Percentiles rank a stretch among this genome's conserved stretches.
phyloP scores from a whole-genome alignment of 371 early-diverging fungal genomes.

The Mortierella sp. region DNA sequence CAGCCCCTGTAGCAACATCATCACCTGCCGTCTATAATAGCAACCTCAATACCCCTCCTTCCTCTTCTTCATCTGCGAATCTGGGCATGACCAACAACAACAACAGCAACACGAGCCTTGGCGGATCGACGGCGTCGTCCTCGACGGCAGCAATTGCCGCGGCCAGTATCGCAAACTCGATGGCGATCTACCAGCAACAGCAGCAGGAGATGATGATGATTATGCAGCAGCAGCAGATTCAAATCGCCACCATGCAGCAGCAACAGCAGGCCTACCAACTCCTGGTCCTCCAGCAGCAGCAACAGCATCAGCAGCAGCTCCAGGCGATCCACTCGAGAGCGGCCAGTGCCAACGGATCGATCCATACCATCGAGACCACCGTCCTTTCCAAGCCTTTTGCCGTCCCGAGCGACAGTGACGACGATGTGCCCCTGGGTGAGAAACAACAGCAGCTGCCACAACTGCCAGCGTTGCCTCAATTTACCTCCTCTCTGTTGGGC shows the following conservation, averaged over 20 bases:
- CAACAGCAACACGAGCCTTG: background rate
- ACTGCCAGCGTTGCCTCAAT: constrained; percentile 19
- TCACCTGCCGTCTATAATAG: background rate
- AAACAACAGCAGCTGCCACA: constrained; percentile 27
- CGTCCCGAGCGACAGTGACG: constrained; percentile 26
- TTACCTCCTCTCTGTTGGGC: background rate
- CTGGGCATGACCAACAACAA: constrained; percentile 2
- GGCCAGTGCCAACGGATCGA: constrained; percentile 18
- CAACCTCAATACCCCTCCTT: too few relatives aligned
- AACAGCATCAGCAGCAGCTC: constrained; percentile 48
- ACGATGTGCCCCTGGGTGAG: constrained; percentile 39
- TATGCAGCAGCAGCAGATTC: constrained; percentile 54
- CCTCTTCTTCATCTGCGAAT: too few relatives aligned
- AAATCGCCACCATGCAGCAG: constrained; percentile 51
- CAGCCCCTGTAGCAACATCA: background rate
- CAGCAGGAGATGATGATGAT: constrained; percentile 54
- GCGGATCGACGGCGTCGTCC: too few relatives aligned
- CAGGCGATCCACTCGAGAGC: constrained; percentile 24
- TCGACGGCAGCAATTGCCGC: background rate
- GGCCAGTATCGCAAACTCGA: constrained; percentile 22
- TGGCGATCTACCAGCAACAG: constrained; percentile 54
- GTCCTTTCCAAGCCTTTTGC: background rate
- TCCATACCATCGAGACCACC: background rate
- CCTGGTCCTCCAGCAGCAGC: constrained; percentile 44
- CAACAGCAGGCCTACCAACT: constrained; percentile 50